Base-by-base conservation (phyloP, 2,329 filamentous ascomycete species). In the Cercospora sojina region DNA sequence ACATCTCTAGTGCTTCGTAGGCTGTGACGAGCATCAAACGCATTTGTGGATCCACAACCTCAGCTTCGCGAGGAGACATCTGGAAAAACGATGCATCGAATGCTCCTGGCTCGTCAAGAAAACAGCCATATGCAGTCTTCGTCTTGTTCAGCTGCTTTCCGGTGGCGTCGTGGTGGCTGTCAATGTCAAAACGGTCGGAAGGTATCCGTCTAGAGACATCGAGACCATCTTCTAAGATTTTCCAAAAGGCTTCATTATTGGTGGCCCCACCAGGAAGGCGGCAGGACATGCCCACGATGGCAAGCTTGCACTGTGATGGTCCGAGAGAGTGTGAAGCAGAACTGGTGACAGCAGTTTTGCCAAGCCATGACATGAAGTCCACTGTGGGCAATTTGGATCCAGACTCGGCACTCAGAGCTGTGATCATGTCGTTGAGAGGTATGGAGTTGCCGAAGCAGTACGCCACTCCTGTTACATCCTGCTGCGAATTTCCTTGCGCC, bases 11-110 rank as follows among this genome's bases (percentile, higher is more conserved):
- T 3, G 70, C 70, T 41, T 71, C 70, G 41, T 67, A 67, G 13
- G 70, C 66, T 6, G 68, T 67, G 9, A 70, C 49, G 18, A 71
- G 60, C 13, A 62, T 59, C 12, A 71, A 31, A 12, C 69, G 62
- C 41, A 59, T 57, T 31, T 43, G 23, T 6, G 68, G 70, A 58
- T 71, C 70, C 12, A 65, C 53, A 6, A 59, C 31, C 16, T 53
- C 27, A 10, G 70, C 70, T 41, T 77, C 74, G 23, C 72, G 59
- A 13, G 74, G 76, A 10, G 71, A 74, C 71, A 81, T 80, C 53
- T 79, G 76, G 72, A 82, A 82, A 64, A 81, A 80, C 0, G 69
- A 69, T 2, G 76, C 67, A 68, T 82, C 80, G 62, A 82, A 82
- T 1, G 74, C 31, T 0, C 75, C 79, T 0, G 80, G 77, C 3